Conservation (phyloP, 306 rosid genomes). For the Psophocarpus tetragonolobus region DNA sequence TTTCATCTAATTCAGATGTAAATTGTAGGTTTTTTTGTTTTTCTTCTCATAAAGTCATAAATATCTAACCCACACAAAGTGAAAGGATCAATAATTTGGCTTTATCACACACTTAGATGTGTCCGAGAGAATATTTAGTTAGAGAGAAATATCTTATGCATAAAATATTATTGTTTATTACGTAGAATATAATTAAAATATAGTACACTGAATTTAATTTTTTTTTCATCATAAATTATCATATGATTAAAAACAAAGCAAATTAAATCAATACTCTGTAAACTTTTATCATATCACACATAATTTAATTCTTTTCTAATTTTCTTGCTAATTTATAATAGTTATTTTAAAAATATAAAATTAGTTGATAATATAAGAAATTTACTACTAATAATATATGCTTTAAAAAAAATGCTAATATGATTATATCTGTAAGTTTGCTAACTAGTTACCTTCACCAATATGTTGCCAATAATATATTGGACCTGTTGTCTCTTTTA, state of each 20-base stretch:
- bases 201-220: not conserved
- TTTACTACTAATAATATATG: too few species aligned
- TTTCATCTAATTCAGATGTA: not conserved
- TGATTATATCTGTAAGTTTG: not conserved
- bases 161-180: not conserved
- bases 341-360: too few species aligned
- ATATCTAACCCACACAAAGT: conserved; percentile 21
- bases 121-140: conserved; percentile 40
- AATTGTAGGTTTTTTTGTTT: not conserved
- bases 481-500: not conserved
- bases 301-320: too few species aligned
- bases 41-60: not conserved
- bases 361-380: too few species aligned
- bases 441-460: not conserved
- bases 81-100: conserved; percentile 16
- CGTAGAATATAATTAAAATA: not conserved
- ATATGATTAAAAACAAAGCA: not conserved
- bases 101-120: conserved; percentile 38
- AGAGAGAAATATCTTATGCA: not conserved
- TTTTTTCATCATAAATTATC: not conserved
- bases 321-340: too few species aligned
- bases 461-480: not conserved
- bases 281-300: too few species aligned
- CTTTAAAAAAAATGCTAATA: too few species aligned
- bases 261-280: too few species aligned